Percentiles rank a stretch among this genome's conserved stretches.
Evolutionary conservation across 768 basidiomycete species (phyloP).

Genomic region (Lactifluus piperatus): DNA sequence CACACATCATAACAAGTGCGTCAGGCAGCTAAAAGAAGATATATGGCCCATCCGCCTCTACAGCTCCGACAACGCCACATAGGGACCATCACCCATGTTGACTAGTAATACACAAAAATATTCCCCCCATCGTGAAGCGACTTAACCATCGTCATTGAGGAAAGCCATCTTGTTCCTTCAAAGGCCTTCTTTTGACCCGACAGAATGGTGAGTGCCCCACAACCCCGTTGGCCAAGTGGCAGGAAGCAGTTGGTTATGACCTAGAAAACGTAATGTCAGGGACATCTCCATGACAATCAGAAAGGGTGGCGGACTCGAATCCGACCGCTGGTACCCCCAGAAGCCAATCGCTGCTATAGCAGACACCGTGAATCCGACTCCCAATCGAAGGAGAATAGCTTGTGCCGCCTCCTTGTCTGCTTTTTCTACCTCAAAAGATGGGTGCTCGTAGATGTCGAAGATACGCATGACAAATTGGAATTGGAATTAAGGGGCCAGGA

Average conservation of each 20-base stretch:
- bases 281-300: background rate
- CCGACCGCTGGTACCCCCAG: constrained; percentile 18
- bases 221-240: background rate
- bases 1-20: background rate
- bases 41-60: background rate
- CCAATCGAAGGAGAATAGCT: constrained; percentile 12
- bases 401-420: constrained; percentile 5
- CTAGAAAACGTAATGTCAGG: background rate
- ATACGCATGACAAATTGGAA: constrained; percentile 15
- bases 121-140: background rate
- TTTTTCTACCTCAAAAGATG: constrained; percentile 14
- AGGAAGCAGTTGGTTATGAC: background rate
- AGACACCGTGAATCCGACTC: constrained; percentile 13
- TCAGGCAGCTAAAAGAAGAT: background rate
- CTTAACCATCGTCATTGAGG: background rate
- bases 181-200: background rate
- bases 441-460: constrained; percentile 21
- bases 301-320: constrained; percentile 6
- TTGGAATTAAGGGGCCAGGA: background rate
- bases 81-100: background rate
- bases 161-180: background rate
- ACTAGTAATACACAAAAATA: constrained; percentile 6
- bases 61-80: background rate
- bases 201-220: background rate
- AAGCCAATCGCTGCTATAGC: constrained; percentile 12